Percentiles rank a stretch among this genome's conserved stretches.
phyloP scores from a whole-genome alignment of 306 rosid species.

The Citrullus amarus region DNA sequence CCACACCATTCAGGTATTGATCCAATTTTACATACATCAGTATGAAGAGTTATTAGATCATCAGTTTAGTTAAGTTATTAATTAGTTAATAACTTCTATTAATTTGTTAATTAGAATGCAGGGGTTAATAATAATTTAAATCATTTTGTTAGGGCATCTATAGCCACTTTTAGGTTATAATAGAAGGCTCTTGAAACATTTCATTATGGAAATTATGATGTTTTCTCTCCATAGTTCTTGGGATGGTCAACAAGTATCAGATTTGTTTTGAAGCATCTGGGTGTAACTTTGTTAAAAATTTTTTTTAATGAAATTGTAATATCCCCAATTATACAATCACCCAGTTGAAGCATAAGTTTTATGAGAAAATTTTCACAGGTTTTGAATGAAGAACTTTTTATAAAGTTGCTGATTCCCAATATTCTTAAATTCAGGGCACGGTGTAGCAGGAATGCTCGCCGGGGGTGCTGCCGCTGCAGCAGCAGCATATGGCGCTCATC shows the following conservation, averaged over 20 bases:
- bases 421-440: constrained; percentile 31
- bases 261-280: background rate
- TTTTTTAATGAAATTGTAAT: background rate
- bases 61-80: background rate
- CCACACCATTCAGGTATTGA: constrained; percentile 33
- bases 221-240: background rate
- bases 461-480: constrained; percentile 89
- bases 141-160: background rate
- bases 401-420: background rate
- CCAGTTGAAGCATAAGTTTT: background rate
- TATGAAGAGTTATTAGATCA: background rate
- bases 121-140: background rate
- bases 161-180: background rate
- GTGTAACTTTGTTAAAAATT: background rate
- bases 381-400: background rate
- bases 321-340: background rate
- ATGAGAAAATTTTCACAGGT: background rate
- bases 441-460: constrained; percentile 44
- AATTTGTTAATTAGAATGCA: background rate
- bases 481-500: constrained; percentile 61
- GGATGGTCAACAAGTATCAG: background rate
- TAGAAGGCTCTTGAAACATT: background rate
- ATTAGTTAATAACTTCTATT: background rate
- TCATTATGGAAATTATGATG: background rate
- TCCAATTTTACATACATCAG: background rate